These are phyloP conservation scores for Paraurostyla sp. DNA, from an alignment of 73 alveolate species.

Conservation along the genomic window DNA sequence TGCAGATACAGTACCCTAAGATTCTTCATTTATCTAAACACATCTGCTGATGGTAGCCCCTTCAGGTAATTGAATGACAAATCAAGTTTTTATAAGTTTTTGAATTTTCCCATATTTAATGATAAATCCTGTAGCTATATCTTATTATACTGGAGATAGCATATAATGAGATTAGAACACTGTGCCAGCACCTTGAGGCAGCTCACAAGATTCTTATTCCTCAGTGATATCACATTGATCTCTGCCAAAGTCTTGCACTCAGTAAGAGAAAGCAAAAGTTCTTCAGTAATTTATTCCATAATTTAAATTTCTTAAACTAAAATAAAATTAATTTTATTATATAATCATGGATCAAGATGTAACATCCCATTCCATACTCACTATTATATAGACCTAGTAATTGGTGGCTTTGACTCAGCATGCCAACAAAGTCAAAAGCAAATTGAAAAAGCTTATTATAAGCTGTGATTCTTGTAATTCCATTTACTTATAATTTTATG, in stretches of 20 bases:
- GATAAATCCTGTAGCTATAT: not conserved
- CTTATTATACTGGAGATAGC: constrained; percentile 24
- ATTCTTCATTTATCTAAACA: not conserved
- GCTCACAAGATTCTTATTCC: not conserved
- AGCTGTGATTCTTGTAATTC: constrained; percentile 15
- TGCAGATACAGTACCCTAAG: constrained; percentile 39
- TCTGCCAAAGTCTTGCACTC: constrained; percentile 41
- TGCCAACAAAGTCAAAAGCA: not conserved
- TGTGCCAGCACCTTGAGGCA: constrained; percentile 14
- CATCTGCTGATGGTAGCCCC: constrained; percentile 19
- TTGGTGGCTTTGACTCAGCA: not conserved
- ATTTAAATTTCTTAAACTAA: not conserved
- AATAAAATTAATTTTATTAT: not conserved
- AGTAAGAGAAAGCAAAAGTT: constrained; percentile 24
- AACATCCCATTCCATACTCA: not conserved
- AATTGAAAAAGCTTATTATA: not conserved
- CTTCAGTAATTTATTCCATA: constrained; percentile 36
- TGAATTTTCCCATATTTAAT: not conserved
- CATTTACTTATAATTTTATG: not conserved
- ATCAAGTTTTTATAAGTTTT: constrained; percentile 43
- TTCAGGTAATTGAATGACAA: constrained; percentile 26
- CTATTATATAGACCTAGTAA: not conserved
- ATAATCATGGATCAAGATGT: constrained; percentile 42
- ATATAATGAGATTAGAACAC: not conserved
- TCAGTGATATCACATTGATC: constrained; percentile 45